Evolutionary conservation across 2,329 filamentous ascomycete species (phyloP), one percentile per base, ranked within the genome.

Genomic region (Neofusicoccum sp.): DNA sequence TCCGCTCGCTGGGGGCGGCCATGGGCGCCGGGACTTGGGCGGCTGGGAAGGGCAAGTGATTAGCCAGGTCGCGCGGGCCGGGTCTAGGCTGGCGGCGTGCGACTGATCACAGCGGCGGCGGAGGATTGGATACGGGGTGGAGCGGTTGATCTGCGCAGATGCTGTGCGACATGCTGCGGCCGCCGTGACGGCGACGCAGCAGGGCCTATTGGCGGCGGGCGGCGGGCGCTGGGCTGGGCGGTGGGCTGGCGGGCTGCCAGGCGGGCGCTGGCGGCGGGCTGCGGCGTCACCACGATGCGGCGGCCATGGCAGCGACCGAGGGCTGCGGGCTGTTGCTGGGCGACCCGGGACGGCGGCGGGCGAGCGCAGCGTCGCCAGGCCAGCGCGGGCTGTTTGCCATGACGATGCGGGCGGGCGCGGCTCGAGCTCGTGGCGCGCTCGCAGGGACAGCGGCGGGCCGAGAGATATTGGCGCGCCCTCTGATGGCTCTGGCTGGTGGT

Each of bases 111-210:
- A 29, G 54, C 54, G 45, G 54, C 29, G 16, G 28, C 31, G 39
- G 41, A 22, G 54, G 54, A 45, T 47, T 44, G 54, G 54, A 56
- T 45, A 36, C 54, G 54, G 39, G 39, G 22, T 14, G 50, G 29
- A 16, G 54, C 54, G 54, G 54, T 58, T 58, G 54, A 58, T 58
- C 54, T 58, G 54, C 54, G 45, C 22, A 41, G 39, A 58, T 58
- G 54, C 54, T 58, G 54, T 58, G 54, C 54, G 54, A 58, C 54
- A 58, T 58, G 54, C 28, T 11, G 29, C 39, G 52, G 52, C 28
- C 39, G 52, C 37, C 39, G 33, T 33, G 52, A 39, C 29, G 28
- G 28, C 52, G 33, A 12, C 3, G 36, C 33, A 34, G 33, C 33
- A 11, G 45, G 6, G 28, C 45, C 34, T 36, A 16, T 52, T 39